Percentiles rank a stretch among this genome's conserved stretches.
Evolutionary conservation across 768 basidiomycete genomes (phyloP).

Genomic region (Termitomyces titanicus): DNA sequence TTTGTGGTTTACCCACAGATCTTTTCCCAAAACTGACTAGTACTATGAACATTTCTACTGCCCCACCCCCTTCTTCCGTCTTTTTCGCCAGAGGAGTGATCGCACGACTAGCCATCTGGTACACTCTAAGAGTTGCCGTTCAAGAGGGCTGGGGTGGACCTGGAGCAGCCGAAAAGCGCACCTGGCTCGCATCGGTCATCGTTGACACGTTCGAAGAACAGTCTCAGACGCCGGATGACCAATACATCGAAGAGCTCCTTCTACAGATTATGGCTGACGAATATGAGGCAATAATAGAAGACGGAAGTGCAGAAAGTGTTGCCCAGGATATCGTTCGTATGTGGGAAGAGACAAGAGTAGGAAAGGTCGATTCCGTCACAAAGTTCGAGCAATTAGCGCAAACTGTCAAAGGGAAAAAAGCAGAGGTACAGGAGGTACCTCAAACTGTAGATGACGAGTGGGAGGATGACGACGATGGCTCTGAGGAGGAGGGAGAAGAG

Average conservation of each 20-base stretch:
- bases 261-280: conserved; percentile 86
- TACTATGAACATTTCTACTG: conserved; percentile 19
- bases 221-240: conserved; percentile 48
- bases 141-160: conserved; percentile 86
- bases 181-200: conserved; percentile 79
- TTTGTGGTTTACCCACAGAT: not conserved
- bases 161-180: conserved; percentile 63
- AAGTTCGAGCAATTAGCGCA: conserved; percentile 67
- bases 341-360: conserved; percentile 53
- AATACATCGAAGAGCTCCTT: conserved; percentile 79
- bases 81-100: conserved; percentile 87
- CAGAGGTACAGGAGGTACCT: conserved; percentile 42
- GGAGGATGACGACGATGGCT: conserved; percentile 32
- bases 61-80: conserved; percentile 45
- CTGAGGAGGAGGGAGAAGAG: conserved; percentile 44
- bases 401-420: conserved; percentile 51
- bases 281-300: conserved; percentile 81
- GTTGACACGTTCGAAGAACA: conserved; percentile 75
- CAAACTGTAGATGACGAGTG: conserved; percentile 36
- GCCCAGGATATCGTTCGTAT: conserved; percentile 68
- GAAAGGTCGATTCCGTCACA: conserved; percentile 45
- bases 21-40: not conserved
- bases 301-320: conserved; percentile 74
- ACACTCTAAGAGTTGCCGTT: conserved; percentile 82
- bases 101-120: conserved; percentile 80